Evolutionary conservation across 108 stramenopile species (phyloP), one percentile per base, ranked within the genome.

Genomic region (Cylindrotheca fusiformis): DNA sequence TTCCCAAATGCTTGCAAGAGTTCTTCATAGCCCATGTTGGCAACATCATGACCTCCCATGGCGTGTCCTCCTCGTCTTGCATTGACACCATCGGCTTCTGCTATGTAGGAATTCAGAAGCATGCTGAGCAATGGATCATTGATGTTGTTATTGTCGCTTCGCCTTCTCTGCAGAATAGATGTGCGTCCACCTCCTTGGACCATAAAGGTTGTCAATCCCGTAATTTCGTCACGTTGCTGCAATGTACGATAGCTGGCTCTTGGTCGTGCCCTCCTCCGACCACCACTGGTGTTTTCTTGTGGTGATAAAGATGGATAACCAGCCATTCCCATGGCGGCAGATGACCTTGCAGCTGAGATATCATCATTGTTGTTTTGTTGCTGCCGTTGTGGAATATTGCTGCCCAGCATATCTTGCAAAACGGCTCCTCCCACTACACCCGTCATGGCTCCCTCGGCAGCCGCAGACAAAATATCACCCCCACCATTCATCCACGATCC

Each of bases 1-100:
- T 91, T 75, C 8, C 86, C 90, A 63, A 87, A 87, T 2, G 53
- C 28, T 45, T 60, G 55, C 2, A 91, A 58, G 2, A 91, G 58
- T 58, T 77, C 67, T 19, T 91, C 84, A 60, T 87, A 87, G 32
- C 41, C 55, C 82, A 83, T 83, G 48, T 56, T 46, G 20, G 84
- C 85, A 24, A 80, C 45, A 36, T 73, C 25, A 29, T 18, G 32
- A 8, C 27, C 55, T 14, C 21, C 28, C 10, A 55, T 55, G 24
- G 56, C 19, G 1, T 12, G 18, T 6, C 56, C 18, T 12, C 22
- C 48, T 8, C 47, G 32, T 53, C 14, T 8, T 31, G 10, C 26
- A 17, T 14, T n/a, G n/a, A n/a, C n/a, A n/a, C 21, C 44, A 19
- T n/a, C 2, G 14, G 26, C 18, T 36, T 57, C 36, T 32, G 26